Evolutionary conservation across 2,329 filamentous ascomycete species (phyloP), one percentile per base, ranked within the genome.

Genomic region (Karstenula rhodostoma): DNA sequence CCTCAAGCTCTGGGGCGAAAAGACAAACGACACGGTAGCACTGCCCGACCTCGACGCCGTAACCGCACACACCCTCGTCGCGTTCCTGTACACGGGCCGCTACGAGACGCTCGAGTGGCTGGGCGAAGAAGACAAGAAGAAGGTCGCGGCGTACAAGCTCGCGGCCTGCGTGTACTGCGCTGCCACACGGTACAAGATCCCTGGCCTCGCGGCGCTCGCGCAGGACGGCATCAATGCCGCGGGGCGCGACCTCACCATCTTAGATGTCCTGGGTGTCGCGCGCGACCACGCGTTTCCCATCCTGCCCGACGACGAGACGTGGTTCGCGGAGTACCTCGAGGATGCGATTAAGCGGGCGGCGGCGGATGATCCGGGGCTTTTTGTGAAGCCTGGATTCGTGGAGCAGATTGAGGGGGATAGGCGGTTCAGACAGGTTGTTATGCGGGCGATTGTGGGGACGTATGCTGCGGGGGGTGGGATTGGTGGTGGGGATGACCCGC

Each of bases 381-480:
- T 74, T 40, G 56, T 56, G 19, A 63, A 58, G 25, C 62, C 68
- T 1, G 67, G 65, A 2, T 73, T 74, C 37, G 67, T 69, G 25
- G 68, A 71, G 15, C 63, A 65, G 27, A 61, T 75, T 12, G 68
- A 70, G 23, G 71, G 70, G 0, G 69, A 74, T 19, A 67, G 66
- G 6, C 68, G 58, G 43, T 65, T 72, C n/a, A 59, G 72, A 0
- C 67, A 71, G 9, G 65, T 74, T 4, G 67, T 74, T 0, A 71
- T 73, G 70, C 68, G 64, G 33, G 70, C 71, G 2, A 68, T 75
- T 12, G 68, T 73, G 56, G 69, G 66, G 13, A 67, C 63, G 13
- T 69, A 63, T 35, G 51, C 67, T 2, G 37, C 7, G 37, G 37
- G 37, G 17, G 37, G 17, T 6, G 37, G 37, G 15, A 23, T 33